Conservation (phyloP, 2,329 filamentous ascomycete species). For the Pseudogymnoascus sp. region DNA sequence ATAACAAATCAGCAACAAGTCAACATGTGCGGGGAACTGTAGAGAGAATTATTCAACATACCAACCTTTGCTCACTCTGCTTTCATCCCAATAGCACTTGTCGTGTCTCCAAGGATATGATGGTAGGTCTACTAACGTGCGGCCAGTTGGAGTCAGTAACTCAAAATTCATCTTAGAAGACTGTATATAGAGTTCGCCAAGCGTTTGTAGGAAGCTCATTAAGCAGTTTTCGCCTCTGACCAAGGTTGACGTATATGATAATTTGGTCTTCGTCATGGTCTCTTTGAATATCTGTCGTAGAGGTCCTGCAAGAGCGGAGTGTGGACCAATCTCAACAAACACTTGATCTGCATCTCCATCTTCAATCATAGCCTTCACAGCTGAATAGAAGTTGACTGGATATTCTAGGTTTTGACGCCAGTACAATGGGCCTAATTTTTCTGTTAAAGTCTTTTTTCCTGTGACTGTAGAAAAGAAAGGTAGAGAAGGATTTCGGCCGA, state of each 20-base stretch:
- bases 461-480: background rate
- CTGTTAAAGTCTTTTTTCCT: conserved; percentile 12
- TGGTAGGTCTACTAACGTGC: conserved; percentile 37
- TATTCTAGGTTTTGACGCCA: conserved; percentile 40
- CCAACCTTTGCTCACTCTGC: conserved; percentile 39
- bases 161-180: conserved; percentile 11
- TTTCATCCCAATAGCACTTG: conserved; percentile 46
- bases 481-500: background rate
- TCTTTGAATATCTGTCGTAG: conserved; percentile 23
- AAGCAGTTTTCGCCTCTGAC: conserved; percentile 15
- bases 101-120: conserved; percentile 48
- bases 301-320: conserved; percentile 31
- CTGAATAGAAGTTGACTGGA: conserved; percentile 34
- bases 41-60: background rate
- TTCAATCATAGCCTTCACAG: conserved; percentile 17
- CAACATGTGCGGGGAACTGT: background rate
- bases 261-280: background rate
- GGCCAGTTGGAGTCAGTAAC: background rate
- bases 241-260: conserved; percentile 15
- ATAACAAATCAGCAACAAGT: conserved; percentile 18
- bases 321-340: conserved; percentile 26
- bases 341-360: background rate
- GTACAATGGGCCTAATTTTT: conserved; percentile 27
- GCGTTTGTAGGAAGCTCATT: conserved; percentile 14
- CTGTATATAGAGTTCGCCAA: conserved; percentile 14